Percentiles rank a stretch among this genome's conserved stretches.
Evolutionary conservation across 441 rosid species (phyloP).

Genomic region (Gossypium schwendimanii): DNA sequence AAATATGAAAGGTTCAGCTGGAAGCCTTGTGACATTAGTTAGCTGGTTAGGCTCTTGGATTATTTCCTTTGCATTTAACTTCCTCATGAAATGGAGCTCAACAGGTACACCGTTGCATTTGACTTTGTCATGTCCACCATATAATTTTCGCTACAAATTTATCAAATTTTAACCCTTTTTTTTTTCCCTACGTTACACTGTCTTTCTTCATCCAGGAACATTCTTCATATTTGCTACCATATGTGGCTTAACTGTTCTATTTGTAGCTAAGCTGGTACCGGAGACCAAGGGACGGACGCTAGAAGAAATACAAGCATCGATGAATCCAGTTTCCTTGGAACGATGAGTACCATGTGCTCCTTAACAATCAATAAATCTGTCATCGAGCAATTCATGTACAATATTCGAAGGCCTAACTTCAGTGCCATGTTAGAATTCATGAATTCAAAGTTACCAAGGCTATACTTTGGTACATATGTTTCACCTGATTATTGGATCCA

Average conservation of each 20-base stretch:
- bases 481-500: not conserved
- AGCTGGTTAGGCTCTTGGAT: constrained; percentile 63
- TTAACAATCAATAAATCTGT: not conserved
- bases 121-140: not conserved
- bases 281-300: constrained; percentile 42
- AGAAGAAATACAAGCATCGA: constrained; percentile 41
- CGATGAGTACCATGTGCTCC: not conserved
- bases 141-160: not conserved
- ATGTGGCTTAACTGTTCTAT: constrained; percentile 29
- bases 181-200: not conserved
- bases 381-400: not conserved
- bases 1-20: constrained; percentile 53
- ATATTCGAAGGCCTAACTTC: not conserved
- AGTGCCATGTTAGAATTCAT: not conserved
- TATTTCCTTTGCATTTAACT: constrained; percentile 44
- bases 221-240: constrained; percentile 29
- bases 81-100: constrained; percentile 41
- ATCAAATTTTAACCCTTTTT: not conserved
- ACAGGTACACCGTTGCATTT: constrained; percentile 18
- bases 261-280: constrained; percentile 36
- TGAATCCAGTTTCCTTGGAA: constrained; percentile 29
- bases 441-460: too few relatives aligned
- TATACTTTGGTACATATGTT: not conserved
- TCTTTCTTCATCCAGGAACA: constrained; percentile 24
- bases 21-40: constrained; percentile 49